Percentiles rank a stretch among this genome's conserved stretches.
phyloP scores from a whole-genome alignment of 768 basidiomycete genomes.

The Flagelloscypha sp. region DNA sequence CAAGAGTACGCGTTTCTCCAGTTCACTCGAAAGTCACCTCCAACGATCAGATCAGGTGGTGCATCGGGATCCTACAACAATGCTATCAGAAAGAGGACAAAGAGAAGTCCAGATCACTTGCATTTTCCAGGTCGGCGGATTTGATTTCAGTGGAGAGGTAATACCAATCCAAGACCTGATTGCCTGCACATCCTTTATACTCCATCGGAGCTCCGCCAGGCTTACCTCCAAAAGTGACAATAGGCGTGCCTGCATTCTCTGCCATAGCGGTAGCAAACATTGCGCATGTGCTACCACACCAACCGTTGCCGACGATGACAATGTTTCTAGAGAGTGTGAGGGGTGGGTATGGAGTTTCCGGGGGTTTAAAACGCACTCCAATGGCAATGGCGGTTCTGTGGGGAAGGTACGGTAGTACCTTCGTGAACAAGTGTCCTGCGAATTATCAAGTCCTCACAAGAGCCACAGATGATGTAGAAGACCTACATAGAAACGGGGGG shows the following conservation, averaged over 20 bases:
- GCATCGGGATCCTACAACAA: constrained; percentile 36
- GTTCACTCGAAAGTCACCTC: too few species aligned
- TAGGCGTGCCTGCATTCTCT: constrained; percentile 43
- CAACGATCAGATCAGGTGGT: constrained; percentile 35
- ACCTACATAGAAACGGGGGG: constrained; percentile 41
- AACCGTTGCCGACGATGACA: too few species aligned
- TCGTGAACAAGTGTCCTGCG: too few species aligned
- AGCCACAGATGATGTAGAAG: too few species aligned
- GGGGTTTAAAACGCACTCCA: too few species aligned
- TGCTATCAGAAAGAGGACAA: too few species aligned
- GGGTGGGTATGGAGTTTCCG: too few species aligned
- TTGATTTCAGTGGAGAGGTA: constrained; percentile 56
- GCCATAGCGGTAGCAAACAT: constrained; percentile 57
- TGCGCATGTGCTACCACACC: constrained; percentile 56
- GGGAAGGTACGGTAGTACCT: too few species aligned
- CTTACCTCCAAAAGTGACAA: constrained; percentile 51
- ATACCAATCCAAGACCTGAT: constrained; percentile 54
- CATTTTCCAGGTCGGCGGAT: constrained; percentile 45
- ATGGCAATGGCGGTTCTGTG: too few species aligned
- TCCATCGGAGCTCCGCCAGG: constrained; percentile 38
- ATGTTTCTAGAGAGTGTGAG: too few species aligned
- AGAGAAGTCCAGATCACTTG: too few species aligned
- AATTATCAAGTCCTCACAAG: too few species aligned
- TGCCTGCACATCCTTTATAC: constrained; percentile 63
- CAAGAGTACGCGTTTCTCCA: background rate